phyloP scores from a whole-genome alignment of 768 basidiomycete genomes.

The Termitomyces titanicus region DNA sequence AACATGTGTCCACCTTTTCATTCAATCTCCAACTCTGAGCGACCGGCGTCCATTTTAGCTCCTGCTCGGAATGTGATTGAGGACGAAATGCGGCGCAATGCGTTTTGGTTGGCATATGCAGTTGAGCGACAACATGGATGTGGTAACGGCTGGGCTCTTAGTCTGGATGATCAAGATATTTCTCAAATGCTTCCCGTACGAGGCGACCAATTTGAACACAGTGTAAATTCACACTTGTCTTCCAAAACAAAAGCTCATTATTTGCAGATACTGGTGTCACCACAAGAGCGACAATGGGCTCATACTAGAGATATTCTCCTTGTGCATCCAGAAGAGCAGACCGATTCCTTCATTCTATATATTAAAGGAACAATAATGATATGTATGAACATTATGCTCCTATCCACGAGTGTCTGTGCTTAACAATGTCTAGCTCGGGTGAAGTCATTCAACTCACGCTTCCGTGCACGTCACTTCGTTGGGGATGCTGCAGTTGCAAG shows the following conservation, averaged over 20 bases:
- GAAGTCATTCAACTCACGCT: constrained; percentile 67
- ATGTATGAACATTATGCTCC: constrained; percentile 29
- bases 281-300: constrained; percentile 63
- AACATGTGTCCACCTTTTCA: constrained; percentile 66
- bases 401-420: neutral
- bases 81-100: constrained; percentile 68
- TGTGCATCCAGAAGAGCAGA: constrained; percentile 54
- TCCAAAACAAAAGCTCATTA: neutral
- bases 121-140: constrained; percentile 64
- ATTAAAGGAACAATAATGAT: constrained; percentile 67
- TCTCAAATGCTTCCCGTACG: constrained; percentile 67
- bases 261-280: constrained; percentile 41
- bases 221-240: constrained; percentile 36
- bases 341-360: constrained; percentile 70
- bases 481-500: constrained; percentile 51
- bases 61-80: constrained; percentile 61
- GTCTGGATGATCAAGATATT: constrained; percentile 71
- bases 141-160: constrained; percentile 68
- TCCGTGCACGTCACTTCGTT: constrained; percentile 53
- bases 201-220: constrained; percentile 55
- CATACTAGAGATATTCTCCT: constrained; percentile 59
- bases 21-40: constrained; percentile 54
- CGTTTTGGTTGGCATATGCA: constrained; percentile 72
- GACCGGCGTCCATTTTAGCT: constrained; percentile 56
- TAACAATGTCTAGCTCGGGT: constrained; percentile 30